Conservation (phyloP, 176 grass and related monocot genomes). For the Carex myosuroides region DNA sequence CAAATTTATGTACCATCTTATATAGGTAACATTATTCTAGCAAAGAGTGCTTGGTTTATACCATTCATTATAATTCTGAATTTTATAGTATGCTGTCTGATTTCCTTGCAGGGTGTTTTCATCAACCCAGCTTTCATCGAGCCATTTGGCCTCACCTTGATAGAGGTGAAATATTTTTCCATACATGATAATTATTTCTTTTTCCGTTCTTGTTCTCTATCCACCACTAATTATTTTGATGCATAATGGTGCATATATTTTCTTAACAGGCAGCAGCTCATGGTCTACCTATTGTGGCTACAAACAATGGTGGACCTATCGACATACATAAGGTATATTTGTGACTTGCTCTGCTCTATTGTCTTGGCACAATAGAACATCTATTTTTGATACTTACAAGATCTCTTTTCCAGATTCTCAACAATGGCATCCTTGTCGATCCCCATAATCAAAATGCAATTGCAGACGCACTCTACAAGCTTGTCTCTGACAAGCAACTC, state of each 20-base stretch:
- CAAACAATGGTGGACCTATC: slow-evolving; percentile 70
- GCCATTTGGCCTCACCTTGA: slow-evolving; percentile 98
- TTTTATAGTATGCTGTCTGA: background rate
- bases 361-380: slow-evolving; percentile 2
- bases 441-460: slow-evolving; percentile 79
- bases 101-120: slow-evolving; percentile 21
- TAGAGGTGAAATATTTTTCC: slow-evolving; percentile 45
- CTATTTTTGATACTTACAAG: slow-evolving; percentile 15
- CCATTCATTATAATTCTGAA: background rate
- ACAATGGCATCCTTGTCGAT: slow-evolving; percentile 82
- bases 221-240: background rate
- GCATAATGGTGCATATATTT: slow-evolving; percentile 11
- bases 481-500: slow-evolving; percentile 67
- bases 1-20: background rate
- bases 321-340: slow-evolving; percentile 64
- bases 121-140: slow-evolving; percentile 42
- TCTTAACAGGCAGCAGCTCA: slow-evolving; percentile 72
- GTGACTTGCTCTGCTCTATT: slow-evolving; percentile 20
- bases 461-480: slow-evolving; percentile 68
- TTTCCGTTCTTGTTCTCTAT: background rate
- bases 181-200: background rate
- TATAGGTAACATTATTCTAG: background rate
- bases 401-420: slow-evolving; percentile 49
- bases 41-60: background rate
- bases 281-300: slow-evolving; percentile 80